Base-by-base conservation (phyloP, 2,329 filamentous ascomycete genomes). In the Amauroascus verrucosus region DNA sequence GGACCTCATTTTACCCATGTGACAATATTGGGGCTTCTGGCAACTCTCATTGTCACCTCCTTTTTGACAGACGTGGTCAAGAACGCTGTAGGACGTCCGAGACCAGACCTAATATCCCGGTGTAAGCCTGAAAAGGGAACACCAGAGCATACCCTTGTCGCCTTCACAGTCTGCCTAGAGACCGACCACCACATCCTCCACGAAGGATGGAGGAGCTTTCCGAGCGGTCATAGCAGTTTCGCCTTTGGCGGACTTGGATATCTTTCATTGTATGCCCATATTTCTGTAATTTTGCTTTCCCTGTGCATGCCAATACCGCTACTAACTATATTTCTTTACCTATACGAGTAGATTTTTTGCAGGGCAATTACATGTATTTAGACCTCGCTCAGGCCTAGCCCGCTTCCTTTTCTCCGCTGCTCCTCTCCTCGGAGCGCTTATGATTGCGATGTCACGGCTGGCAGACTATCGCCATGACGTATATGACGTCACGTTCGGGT, bases 1-100 rank as follows among this genome's bases (percentile, higher is more conserved):
- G 77, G 80, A 5, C 69, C 78, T 7, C 86, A 94, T 68, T 94
- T 95, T 67, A 80, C 86, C 56, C 90, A 97, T 70, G 86, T 90
- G 58, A 86, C 88, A 0, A 73, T 95, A 50, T 80, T 98, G 0
- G 86, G 88, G 20, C 82, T 96, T 56, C 73, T 83, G 48, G 88
- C 91, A 62, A 80, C 83, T 58, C 70, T 97, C 24, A 76, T 88
- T 60, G 76, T 95, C 48, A 85, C 88, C 0, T 79, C 82, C 5
- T 85, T 96, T 67, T 75, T 97, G 41, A 97, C 93, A 43, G 90
- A 97, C 66, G 73, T 91, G 26, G 77, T 97, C 65, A 98, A 98
- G 71, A 95, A 95, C 65, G 79, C 85, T 8, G 86, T 91, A 24
- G 88, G 88, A 7, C 75, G 88, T 9, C 88, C 89, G 28, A 81